Conservation (phyloP, 169 alveolate species). For the Plasmodium fragile region DNA sequence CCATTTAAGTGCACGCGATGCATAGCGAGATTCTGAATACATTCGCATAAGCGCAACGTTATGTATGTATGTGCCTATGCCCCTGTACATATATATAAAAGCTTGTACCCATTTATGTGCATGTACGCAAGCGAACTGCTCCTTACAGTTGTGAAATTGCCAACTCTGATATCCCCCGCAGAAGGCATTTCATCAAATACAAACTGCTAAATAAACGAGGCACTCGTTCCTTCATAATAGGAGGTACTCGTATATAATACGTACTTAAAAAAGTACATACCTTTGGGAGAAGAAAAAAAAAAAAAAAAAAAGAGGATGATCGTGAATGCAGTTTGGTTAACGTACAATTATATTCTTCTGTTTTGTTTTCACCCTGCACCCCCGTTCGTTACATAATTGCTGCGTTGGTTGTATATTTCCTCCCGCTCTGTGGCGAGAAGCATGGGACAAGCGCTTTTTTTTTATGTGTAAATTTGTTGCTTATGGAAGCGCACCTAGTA, state of each 20-base stretch:
- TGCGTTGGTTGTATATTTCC: background rate
- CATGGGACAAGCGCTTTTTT: background rate
- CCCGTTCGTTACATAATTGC: background rate
- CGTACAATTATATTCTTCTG: background rate
- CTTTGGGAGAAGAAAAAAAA: background rate
- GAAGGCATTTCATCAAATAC: background rate
- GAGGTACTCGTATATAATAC: background rate
- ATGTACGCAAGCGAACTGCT: background rate
- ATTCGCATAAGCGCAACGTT: background rate
- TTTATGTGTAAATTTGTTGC: background rate
- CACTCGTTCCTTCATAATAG: conserved; percentile 1
- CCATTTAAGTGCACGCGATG: background rate
- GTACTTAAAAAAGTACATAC: background rate
- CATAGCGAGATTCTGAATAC: background rate
- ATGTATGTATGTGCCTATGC: background rate
- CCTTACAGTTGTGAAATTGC: background rate
- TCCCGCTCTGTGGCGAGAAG: background rate
- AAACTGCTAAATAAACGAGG: background rate
- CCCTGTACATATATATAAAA: background rate
- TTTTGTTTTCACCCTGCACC: background rate
- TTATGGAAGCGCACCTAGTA: background rate
- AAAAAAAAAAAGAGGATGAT: background rate
- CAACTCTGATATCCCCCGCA: background rate
- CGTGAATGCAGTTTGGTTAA: background rate
- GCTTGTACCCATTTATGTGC: background rate